phyloP scores from a whole-genome alignment of 2,329 filamentous ascomycete genomes.

The Cucurbitaria berberidis region DNA sequence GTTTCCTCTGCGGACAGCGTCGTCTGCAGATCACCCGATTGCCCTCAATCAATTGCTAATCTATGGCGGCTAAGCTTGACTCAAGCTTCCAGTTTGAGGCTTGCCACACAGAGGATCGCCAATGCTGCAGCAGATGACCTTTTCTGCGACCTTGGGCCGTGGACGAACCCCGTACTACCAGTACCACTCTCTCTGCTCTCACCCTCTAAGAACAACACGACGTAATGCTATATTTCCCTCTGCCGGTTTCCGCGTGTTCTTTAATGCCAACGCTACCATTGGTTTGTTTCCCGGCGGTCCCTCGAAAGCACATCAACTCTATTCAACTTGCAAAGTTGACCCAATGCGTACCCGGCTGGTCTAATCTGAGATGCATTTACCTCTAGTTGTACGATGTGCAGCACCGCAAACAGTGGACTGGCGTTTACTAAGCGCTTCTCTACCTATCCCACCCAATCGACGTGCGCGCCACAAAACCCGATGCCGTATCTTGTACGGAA shows the following conservation, averaged over 20 bases:
- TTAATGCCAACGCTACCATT: no score
- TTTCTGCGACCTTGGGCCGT: slow-evolving; percentile 17
- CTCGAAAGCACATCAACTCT: not conserved
- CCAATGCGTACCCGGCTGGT: slow-evolving; percentile 5
- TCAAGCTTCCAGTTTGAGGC: slow-evolving; percentile 8
- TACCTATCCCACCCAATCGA: slow-evolving; percentile 13
- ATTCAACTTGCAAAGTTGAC: not conserved
- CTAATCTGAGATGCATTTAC: slow-evolving; percentile 13
- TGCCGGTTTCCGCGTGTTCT: not conserved
- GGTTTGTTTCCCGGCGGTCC: no score
- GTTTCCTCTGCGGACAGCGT: not conserved
- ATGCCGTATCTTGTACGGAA: not conserved
- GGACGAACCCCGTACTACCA: no score
- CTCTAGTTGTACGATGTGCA: slow-evolving; percentile 9
- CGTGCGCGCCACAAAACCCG: not conserved
- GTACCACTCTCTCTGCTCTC: no score
- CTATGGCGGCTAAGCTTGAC: not conserved
- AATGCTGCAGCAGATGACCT: slow-evolving; percentile 4
- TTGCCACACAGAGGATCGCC: slow-evolving; percentile 20
- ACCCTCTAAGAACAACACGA: not conserved
- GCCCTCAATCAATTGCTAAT: not conserved
- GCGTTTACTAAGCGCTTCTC: slow-evolving; percentile 24
- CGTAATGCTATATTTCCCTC: not conserved
- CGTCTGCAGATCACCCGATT: not conserved
- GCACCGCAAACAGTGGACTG: slow-evolving; percentile 1